A percentile compares a stretch with the other conserved stretches of the same genome.
Conservation (phyloP, 148 eudicot genomes). For the Mesembryanthemum crystallinum region DNA sequence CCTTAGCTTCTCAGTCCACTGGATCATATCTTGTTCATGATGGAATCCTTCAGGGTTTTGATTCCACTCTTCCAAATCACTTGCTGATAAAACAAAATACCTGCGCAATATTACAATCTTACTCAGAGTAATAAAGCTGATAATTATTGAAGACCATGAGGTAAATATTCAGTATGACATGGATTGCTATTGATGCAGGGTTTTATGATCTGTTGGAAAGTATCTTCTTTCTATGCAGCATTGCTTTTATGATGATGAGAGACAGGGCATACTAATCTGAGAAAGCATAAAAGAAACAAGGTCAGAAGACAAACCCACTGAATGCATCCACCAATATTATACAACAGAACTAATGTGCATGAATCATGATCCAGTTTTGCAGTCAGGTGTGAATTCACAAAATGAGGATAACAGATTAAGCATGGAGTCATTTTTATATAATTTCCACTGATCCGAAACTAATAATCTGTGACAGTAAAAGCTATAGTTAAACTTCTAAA, state of each 20-base stretch:
- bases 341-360: not conserved
- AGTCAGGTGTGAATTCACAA: not conserved
- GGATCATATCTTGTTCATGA: constrained; percentile 96
- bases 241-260: not conserved
- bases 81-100: constrained; percentile 88
- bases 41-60: constrained; percentile 87
- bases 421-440: not conserved
- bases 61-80: constrained; percentile 93
- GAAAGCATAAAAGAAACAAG: not conserved
- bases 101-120: constrained; percentile 46
- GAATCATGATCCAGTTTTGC: not conserved
- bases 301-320: not conserved
- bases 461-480: not conserved
- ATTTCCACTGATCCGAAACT: not conserved
- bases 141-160: not conserved
- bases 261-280: not conserved
- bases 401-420: not conserved
- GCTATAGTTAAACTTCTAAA: not conserved
- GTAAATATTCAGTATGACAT: not conserved
- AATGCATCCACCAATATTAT: not conserved
- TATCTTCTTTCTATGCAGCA: too few relatives aligned
- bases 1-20: constrained; percentile 93
- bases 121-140: constrained; percentile 9
- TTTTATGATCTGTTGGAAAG: too few relatives aligned
- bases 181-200: not conserved